These are phyloP conservation scores for Fusarium albosuccineum DNA, from an alignment of 2,329 filamentous ascomycete genomes.

Conservation along the genomic window DNA sequence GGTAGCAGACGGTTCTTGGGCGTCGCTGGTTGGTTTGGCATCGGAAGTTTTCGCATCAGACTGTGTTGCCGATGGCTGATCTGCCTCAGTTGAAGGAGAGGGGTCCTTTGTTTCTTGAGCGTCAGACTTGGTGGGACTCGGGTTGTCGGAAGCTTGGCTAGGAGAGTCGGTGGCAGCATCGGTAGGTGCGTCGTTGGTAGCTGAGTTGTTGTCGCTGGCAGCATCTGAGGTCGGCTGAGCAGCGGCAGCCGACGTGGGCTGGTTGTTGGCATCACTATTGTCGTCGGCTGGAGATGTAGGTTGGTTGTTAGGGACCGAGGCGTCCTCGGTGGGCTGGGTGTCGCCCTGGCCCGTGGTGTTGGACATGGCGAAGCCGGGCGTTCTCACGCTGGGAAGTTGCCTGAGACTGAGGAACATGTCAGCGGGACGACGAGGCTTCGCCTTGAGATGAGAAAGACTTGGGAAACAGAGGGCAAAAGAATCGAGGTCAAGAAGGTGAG, in stretches of 20 bases:
- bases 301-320: conserved; percentile 31
- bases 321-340: conserved; percentile 37
- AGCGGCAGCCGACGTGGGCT: conserved; percentile 21
- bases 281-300: conserved; percentile 24
- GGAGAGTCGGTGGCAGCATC: conserved; percentile 19
- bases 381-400: conserved; percentile 41
- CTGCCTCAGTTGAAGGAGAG: conserved; percentile 21
- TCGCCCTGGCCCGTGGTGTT: conserved; percentile 44
- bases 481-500: background rate
- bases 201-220: conserved; percentile 14
- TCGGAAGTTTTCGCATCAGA: background rate
- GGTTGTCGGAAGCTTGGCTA: conserved; percentile 18
- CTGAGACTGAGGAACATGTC: conserved; percentile 52
- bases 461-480: conserved; percentile 3
- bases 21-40: conserved; percentile 27
- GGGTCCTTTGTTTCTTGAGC: conserved; percentile 22
- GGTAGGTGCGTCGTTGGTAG: conserved; percentile 21
- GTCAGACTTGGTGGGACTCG: conserved; percentile 18
- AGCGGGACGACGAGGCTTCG: conserved; percentile 43
- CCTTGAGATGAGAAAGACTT: conserved; percentile 18
- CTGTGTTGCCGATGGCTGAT: conserved; percentile 10
- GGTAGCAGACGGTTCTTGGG: conserved; percentile 23
- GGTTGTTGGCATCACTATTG: conserved; percentile 25
- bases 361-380: conserved; percentile 51
- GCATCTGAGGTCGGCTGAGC: conserved; percentile 17